Percentiles rank a stretch among this genome's conserved stretches.
Conservation (phyloP, 176 grass and related monocot species). For the Oryza punctata region DNA sequence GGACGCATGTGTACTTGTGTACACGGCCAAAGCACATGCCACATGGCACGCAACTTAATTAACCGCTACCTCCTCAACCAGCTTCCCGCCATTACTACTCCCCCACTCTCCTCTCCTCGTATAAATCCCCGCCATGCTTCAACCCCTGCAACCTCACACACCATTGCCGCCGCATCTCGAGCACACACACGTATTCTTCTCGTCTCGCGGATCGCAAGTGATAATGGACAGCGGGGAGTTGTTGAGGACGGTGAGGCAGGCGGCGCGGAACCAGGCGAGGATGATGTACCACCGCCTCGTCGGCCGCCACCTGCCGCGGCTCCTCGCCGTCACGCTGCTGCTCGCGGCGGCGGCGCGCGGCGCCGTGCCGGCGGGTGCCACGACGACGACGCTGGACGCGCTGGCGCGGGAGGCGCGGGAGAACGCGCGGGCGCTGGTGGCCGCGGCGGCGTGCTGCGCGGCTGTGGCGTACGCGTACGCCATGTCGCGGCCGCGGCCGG, state of each 20-base stretch:
- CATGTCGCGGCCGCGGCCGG: conserved; percentile 36
- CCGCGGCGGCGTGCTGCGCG: background rate
- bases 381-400: background rate
- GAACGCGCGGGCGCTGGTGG: background rate
- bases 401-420: conserved; percentile 12
- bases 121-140: conserved; percentile 31
- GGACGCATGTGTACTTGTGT: background rate
- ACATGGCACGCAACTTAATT: background rate
- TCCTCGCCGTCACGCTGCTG: conserved; percentile 40
- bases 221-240: conserved; percentile 34
- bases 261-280: conserved; percentile 40
- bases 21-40: background rate
- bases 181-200: background rate
- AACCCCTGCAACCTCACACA: background rate
- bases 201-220: background rate
- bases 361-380: background rate
- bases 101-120: background rate
- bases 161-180: background rate
- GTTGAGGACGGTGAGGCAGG: conserved; percentile 39
- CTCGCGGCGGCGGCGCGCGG: background rate
- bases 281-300: conserved; percentile 40
- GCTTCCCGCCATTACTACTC: background rate
- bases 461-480: conserved; percentile 40
- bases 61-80: conserved; percentile 28
- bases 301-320: conserved; percentile 28